Percentiles rank a stretch among this genome's conserved stretches.
Evolutionary conservation across 805 yeast genomes (phyloP).

Genomic region (Phaffomyces antillensis): DNA sequence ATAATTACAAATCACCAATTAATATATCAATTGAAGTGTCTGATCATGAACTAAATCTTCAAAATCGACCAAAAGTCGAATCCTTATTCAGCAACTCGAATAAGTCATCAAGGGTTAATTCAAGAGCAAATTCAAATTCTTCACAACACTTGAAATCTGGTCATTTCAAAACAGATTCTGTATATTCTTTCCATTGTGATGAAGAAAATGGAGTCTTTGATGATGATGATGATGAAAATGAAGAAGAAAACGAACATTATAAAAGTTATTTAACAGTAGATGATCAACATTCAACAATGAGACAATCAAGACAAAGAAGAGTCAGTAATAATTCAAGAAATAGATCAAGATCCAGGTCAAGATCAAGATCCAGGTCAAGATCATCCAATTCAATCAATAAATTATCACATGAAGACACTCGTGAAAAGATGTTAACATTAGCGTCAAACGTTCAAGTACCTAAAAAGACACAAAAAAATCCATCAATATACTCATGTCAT

Average conservation of each 20-base stretch:
- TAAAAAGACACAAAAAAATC: constrained; percentile 60
- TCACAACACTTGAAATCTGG: constrained; percentile 22
- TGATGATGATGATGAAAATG: not conserved
- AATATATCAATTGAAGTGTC: constrained; percentile 26
- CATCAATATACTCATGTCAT: constrained; percentile 70
- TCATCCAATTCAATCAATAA: not conserved
- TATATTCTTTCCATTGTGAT: constrained; percentile 1
- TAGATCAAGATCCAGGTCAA: constrained; percentile 32
- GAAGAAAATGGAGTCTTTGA: not conserved
- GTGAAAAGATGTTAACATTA: constrained; percentile 56
- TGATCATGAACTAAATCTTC: constrained; percentile 30
- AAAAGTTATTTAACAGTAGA: constrained; percentile 1
- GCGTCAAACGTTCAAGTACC: constrained; percentile 51
- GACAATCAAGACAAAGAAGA: constrained; percentile 28
- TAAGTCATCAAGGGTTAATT: constrained; percentile 22
- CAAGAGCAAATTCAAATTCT: constrained; percentile 24
- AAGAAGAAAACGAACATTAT: not conserved
- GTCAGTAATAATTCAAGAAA: constrained; percentile 29
- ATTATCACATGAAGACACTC: constrained; percentile 13
- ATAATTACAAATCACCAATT: constrained; percentile 15
- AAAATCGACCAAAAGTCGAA: constrained; percentile 29
- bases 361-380: constrained; percentile 18
- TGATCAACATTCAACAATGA: constrained; percentile 14
- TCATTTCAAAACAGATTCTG: constrained; percentile 1
- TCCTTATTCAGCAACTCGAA: constrained; percentile 44